Conservation (phyloP, 495 filamentous ascomycete genomes). For the Paragyromitra xinjiangensis region DNA sequence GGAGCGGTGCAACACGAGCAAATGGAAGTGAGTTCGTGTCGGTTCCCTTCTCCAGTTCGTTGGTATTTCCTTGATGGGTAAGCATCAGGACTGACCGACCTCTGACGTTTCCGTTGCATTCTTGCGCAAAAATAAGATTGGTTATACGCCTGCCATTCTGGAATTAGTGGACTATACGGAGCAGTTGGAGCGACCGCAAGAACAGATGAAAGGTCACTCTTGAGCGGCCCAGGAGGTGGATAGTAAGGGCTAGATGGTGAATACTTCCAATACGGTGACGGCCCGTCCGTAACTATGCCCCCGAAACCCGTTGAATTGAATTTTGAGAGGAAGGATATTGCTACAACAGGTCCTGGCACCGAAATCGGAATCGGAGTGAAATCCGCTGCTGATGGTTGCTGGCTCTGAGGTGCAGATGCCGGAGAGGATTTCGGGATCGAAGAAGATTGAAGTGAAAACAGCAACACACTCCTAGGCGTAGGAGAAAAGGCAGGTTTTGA, state of each 20-base stretch:
- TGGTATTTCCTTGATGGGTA: not conserved
- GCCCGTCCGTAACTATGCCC: conserved; percentile 3
- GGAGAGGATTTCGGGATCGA: not conserved
- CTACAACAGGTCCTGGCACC: no score
- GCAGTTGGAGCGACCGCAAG: not conserved
- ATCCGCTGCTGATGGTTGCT: not conserved
- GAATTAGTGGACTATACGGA: not conserved
- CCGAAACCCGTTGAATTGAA: not conserved
- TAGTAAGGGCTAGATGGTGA: not conserved
- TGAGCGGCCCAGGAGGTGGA: conserved; percentile 11
- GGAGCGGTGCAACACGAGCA: not conserved
- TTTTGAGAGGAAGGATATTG: not conserved
- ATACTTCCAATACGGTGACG: conserved; percentile 14
- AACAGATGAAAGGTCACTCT: not conserved
- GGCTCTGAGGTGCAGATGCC: not conserved
- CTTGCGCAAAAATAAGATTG: not conserved
- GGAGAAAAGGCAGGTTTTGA: not conserved
- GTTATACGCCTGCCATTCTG: not conserved
- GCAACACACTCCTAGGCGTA: not conserved
- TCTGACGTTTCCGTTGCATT: not conserved
- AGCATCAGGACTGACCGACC: not conserved
- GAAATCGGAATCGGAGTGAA: not conserved
- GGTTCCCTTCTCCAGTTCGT: not conserved
- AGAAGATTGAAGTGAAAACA: not conserved
- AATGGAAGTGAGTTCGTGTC: not conserved